These are phyloP conservation scores for Ilyonectria robusta DNA, from an alignment of 2,329 filamentous ascomycete genomes.

Conservation along the genomic window DNA sequence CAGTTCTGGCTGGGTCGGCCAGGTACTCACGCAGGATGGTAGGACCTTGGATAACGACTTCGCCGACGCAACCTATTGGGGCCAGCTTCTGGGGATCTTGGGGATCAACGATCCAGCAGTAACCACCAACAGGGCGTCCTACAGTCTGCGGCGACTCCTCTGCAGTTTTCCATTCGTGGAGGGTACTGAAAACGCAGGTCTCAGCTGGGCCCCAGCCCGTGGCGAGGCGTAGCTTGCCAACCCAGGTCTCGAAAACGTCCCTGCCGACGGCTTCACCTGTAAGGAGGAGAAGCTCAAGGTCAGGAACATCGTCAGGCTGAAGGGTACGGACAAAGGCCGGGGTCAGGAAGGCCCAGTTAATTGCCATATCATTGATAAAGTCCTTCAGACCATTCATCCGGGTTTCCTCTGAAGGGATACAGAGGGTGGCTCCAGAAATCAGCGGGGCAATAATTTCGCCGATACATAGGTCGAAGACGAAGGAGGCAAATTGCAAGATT, in stretches of 20 bases:
- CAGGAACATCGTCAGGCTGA: slow-evolving; percentile 29
- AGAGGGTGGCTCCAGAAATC: slow-evolving; percentile 39
- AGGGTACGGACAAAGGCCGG: slow-evolving; percentile 41
- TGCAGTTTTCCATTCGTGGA: slow-evolving; percentile 7
- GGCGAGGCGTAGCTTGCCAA: slow-evolving; percentile 32
- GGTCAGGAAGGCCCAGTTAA: slow-evolving; percentile 44
- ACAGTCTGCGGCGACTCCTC: slow-evolving; percentile 27
- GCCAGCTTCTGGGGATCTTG: slow-evolving; percentile 35
- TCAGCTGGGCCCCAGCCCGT: slow-evolving; percentile 46
- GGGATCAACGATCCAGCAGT: slow-evolving; percentile 40
- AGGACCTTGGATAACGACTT: slow-evolving; percentile 40
- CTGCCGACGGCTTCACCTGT: slow-evolving; percentile 39
- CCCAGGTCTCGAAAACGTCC: slow-evolving; percentile 37
- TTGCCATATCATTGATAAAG: slow-evolving; percentile 33
- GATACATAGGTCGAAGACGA: slow-evolving; percentile 44
- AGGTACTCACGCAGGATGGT: slow-evolving; percentile 45
- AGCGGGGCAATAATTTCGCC: slow-evolving; percentile 39
- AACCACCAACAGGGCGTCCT: slow-evolving; percentile 17
- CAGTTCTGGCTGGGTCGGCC: slow-evolving; percentile 38
- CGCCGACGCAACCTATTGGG: slow-evolving; percentile 36
- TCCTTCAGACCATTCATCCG: slow-evolving; percentile 27
- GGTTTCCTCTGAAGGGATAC: slow-evolving; percentile 44
- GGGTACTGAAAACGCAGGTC: slow-evolving; percentile 31
- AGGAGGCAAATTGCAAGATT: slow-evolving; percentile 44
- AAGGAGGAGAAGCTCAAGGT: slow-evolving; percentile 33